Conservation (phyloP, 148 eudicot genomes). For the Dysphania ambrosioides region DNA sequence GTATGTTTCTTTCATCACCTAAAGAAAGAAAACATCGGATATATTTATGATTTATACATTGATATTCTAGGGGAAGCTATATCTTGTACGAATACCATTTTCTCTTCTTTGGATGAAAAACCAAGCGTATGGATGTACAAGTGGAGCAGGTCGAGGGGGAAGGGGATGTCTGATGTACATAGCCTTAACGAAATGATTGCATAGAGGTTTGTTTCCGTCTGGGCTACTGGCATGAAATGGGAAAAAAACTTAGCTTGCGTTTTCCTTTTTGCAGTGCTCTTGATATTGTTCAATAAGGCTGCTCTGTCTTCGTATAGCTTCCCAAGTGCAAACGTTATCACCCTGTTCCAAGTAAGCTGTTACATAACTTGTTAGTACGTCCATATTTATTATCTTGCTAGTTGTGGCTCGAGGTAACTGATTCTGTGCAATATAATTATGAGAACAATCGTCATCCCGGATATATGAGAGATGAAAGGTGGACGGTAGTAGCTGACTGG, state of each 20-base stretch:
- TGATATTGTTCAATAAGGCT: constrained; percentile 82
- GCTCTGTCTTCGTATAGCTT: constrained; percentile 78
- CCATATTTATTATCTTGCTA: neutral
- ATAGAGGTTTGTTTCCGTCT: neutral
- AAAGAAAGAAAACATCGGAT: too few species aligned
- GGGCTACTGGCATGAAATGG: constrained; percentile 1
- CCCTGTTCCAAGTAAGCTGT: constrained; percentile 62
- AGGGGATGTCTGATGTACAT: neutral
- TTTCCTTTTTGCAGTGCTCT: constrained; percentile 54
- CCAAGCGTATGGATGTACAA: neutral
- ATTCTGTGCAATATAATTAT: neutral
- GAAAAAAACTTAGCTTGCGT: constrained; percentile 5
- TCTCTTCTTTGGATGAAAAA: neutral
- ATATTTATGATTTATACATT: too few species aligned
- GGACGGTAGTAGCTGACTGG: too few species aligned
- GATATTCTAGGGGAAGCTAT: too few species aligned
- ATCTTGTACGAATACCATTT: too few species aligned
- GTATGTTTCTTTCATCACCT: too few species aligned
- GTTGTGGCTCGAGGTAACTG: neutral
- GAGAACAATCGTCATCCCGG: neutral
- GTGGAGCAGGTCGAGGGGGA: neutral
- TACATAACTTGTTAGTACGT: neutral
- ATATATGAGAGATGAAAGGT: neutral
- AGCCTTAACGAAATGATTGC: neutral
- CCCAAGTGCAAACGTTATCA: constrained; percentile 76